Evolutionary conservation across 306 rosid species (phyloP).

Genomic region (Abrus pulchellus): DNA sequence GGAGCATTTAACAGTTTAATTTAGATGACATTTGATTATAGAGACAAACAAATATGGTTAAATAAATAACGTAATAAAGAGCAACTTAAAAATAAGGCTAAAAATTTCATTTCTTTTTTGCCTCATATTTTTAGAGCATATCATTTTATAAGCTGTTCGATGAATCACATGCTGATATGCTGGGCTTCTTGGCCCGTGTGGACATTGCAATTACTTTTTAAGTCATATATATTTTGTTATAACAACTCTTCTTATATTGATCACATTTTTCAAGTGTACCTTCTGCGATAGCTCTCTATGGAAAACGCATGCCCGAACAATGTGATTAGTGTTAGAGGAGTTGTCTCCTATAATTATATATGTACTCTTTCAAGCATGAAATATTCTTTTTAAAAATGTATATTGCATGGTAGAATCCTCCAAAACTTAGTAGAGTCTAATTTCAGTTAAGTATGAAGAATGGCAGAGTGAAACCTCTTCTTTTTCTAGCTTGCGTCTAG

Average conservation of each 20-base stretch:
- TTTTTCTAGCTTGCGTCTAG: slow-evolving; percentile 48
- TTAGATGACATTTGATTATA: neutral
- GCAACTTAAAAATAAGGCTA: neutral
- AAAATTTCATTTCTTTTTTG: neutral
- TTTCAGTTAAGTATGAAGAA: slow-evolving; percentile 33
- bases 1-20: neutral
- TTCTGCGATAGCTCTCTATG: neutral
- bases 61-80: neutral
- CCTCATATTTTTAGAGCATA: neutral
- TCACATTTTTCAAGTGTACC: neutral
- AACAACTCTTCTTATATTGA: neutral
- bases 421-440: slow-evolving; percentile 10
- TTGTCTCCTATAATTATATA: neutral
- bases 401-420: neutral
- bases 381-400: neutral
- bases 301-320: neutral
- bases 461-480: slow-evolving; percentile 60
- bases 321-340: neutral
- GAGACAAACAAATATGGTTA: neutral
- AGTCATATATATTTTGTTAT: neutral
- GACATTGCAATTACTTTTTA: no score
- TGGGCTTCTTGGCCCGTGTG: no score
- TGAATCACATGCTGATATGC: slow-evolving; percentile 7
- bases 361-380: neutral
- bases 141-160: slow-evolving; percentile 1